Percentiles rank a stretch among this genome's conserved stretches.
Conservation (phyloP, 495 filamentous ascomycete species). For the Penicillium odoratum region DNA sequence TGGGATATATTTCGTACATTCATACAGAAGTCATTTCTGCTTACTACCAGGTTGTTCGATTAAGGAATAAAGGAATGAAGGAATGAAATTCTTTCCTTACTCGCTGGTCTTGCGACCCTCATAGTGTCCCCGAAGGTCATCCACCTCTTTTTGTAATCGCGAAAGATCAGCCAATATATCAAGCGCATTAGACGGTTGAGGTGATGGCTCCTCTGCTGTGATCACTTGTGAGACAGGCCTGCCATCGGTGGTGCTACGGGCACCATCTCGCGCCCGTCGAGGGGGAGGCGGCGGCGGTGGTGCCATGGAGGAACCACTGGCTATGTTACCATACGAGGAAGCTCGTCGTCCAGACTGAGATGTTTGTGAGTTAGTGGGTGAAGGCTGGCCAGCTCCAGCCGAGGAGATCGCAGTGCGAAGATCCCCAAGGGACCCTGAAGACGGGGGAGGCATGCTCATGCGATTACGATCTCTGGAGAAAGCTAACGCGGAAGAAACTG, state of each 20-base stretch:
- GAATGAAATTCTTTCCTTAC: constrained; percentile 2
- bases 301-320: constrained; percentile 33
- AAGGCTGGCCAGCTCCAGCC: constrained; percentile 10
- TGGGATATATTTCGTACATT: constrained; percentile 19
- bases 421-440: constrained; percentile 17
- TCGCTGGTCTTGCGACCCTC: constrained; percentile 35
- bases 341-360: constrained; percentile 19
- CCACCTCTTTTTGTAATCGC: constrained; percentile 69
- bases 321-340: constrained; percentile 27
- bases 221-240: constrained; percentile 19
- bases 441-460: constrained; percentile 27
- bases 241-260: constrained; percentile 46
- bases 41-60: neutral
- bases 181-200: constrained; percentile 39
- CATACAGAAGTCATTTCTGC: constrained; percentile 19
- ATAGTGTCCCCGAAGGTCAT: constrained; percentile 63
- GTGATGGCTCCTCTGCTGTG: constrained; percentile 23
- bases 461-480: constrained; percentile 22
- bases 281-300: constrained; percentile 62
- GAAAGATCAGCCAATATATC: constrained; percentile 69
- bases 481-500: constrained; percentile 13
- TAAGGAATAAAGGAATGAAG: constrained; percentile 7
- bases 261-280: constrained; percentile 54
- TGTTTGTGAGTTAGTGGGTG: constrained; percentile 10
- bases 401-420: constrained; percentile 7